Base-by-base conservation (phyloP, 2,329 filamentous ascomycete species). In the Aspergillus japonicus region DNA sequence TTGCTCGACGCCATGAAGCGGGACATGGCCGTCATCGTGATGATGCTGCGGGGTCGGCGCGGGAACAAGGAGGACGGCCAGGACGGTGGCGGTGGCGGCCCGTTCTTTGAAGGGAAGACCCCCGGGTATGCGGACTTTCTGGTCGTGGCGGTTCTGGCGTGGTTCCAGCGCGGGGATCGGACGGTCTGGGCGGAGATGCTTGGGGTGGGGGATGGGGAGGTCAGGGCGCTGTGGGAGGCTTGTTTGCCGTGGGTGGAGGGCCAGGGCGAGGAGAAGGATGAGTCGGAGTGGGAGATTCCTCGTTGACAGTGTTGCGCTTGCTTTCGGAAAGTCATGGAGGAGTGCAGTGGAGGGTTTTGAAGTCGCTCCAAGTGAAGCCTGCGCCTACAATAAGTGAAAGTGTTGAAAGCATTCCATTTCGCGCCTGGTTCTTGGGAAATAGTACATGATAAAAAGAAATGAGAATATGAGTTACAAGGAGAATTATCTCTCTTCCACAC, bases 41-140 rank as follows among this genome's bases (percentile, higher is more conserved):
- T 55, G 8, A 67, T 73, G 64, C 39, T 73, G 52, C 65, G 64
- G 19, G 72, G 70, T 1, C 52, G 65, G 4, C 67, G 67, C 8
- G 72, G 70, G 54, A 67, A 64, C 11, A 8, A 44, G 39, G 14
- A 29, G 7, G 8, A 29, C 1, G 26, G 6, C 7, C 1, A 7
- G 5, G 2, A 8, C 7, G 8, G 8, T 8, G 2, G 2, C 26
- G 26, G 14, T 16, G 16, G 39, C 7, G 72, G 71, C 0, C 67
- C 68, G 1, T 74, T 74, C 55, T 67, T 73, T 8, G 71, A 74
- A 31, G 71, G 71, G 2, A 69, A 71, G 31, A 71, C 48, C 48
- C 54, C 68, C 1, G 66, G 69, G 1, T 72, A 63, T 59, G 71
- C 68, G 59, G 72, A 74, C 60, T 54, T 74, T 10, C 33, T 66